These are phyloP conservation scores for Arthroderma sp. DNA, from an alignment of 2,329 filamentous ascomycete species.

Conservation along the genomic window DNA sequence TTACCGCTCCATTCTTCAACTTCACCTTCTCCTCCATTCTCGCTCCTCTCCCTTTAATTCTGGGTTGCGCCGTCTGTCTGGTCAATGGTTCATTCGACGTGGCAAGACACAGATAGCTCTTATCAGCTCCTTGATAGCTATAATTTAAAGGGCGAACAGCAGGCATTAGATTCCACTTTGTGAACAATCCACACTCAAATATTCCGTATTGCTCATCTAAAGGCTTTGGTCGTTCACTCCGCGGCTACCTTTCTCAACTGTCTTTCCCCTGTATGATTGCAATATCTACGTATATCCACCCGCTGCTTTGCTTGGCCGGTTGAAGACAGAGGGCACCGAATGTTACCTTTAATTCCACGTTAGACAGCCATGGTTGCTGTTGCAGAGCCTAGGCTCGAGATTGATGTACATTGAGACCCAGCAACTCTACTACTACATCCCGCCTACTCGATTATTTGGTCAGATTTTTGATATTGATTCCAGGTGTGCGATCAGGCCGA, in stretches of 20 bases:
- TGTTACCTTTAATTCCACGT: background rate
- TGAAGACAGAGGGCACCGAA: background rate
- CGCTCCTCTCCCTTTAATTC: background rate
- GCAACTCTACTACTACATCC: background rate
- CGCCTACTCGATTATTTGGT: background rate
- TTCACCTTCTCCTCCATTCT: background rate
- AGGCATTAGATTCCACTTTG: background rate
- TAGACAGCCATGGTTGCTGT: background rate
- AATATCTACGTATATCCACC: background rate
- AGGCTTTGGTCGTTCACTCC: too few species aligned
- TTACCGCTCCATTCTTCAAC: background rate
- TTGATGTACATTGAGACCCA: background rate
- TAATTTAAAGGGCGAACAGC: background rate
- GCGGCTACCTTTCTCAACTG: background rate
- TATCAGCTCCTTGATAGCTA: background rate
- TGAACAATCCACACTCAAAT: background rate
- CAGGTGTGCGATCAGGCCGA: background rate
- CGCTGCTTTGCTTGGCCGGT: background rate
- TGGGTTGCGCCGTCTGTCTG: background rate
- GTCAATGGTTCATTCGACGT: background rate
- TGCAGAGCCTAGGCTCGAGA: background rate
- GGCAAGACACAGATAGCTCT: background rate
- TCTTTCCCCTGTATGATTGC: background rate
- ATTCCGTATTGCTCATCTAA: too few species aligned
- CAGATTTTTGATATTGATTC: background rate